Evolutionary conservation across 108 stramenopile genomes (phyloP), one percentile per base, ranked within the genome.

Genomic region (Aureococcus anophagefferens): DNA sequence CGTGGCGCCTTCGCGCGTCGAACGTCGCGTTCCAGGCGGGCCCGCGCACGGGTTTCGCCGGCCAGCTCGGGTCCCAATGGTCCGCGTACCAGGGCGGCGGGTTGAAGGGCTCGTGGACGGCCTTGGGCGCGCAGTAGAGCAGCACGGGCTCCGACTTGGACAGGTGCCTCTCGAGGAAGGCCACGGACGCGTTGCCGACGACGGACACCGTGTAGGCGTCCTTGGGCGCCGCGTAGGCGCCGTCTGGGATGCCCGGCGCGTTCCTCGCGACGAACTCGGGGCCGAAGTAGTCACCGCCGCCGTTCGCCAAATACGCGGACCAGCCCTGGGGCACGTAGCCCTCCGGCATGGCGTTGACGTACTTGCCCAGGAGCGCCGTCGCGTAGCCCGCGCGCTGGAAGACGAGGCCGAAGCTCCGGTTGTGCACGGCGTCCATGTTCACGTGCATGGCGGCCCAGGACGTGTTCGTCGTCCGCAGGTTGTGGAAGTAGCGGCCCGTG

Each of bases 21-120:
- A 83, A 83, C 74, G 80, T 83, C 66, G 83, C 83, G 30, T 82
- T 82, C 63, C 74, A 81, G 29, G 80, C 44, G 3, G 80, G 80
- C 35, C 80, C 82, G 72, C 77, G 74, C 46, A 36, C 36, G 5
- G 9, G 5, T 4, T 66, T 4, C 66, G 63, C 63, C 11, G 63
- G 63, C 63, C 63, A 63, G 29, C 74, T 72, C 0, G 70, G 68
- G 30, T 40, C 37, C 37, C 37, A 40, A 40, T 51, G 46, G 32
- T 78, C 68, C 65, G 18, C 30, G 64, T 83, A 83, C 83, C 83
- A 83, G 4, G 83, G 83, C n/a, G 83, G 79, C 16, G 72, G 68
- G 21, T 76, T 76, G 75, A 79, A 78, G 35, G 76, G 76, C 28
- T 79, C 68, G 65, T 83, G 83, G 15, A 79, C 79, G 31, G 83